A percentile compares a stretch with the other conserved stretches of the same genome.
Evolutionary conservation across 768 basidiomycete species (phyloP).

Genomic region (Xerocomellus amylosporus): DNA sequence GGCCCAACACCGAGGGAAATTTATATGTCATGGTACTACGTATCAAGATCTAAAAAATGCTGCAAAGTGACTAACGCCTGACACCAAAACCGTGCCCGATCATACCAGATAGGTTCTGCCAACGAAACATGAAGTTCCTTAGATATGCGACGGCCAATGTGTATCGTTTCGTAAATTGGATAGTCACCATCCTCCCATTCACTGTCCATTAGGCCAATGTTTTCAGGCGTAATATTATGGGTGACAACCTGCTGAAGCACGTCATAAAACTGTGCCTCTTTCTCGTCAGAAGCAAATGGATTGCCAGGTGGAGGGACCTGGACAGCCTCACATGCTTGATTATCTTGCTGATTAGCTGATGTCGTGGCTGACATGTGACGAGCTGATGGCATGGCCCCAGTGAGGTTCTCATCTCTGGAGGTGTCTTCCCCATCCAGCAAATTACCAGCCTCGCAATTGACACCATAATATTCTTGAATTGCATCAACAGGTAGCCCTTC

Average conservation of each 20-base stretch:
- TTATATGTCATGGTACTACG: too few relatives aligned
- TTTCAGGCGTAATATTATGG: neutral
- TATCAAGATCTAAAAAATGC: too few relatives aligned
- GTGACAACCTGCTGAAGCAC: neutral
- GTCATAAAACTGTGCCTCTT: neutral
- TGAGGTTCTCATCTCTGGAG: neutral
- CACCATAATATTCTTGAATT: neutral
- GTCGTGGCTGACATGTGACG: too few relatives aligned
- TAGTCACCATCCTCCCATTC: neutral
- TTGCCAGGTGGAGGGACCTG: neutral
- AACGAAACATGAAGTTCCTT: neutral
- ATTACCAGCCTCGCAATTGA: neutral
- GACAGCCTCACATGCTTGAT: neutral
- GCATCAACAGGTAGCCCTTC: neutral
- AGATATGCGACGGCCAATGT: neutral
- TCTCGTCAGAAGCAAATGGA: neutral
- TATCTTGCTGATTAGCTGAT: too few relatives aligned
- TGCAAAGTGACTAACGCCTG: too few relatives aligned
- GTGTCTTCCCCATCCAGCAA: neutral
- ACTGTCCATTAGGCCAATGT: neutral
- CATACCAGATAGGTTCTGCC: neutral
- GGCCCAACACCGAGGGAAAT: too few relatives aligned
- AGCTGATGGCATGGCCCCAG: too few relatives aligned
- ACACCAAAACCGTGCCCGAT: too few relatives aligned
- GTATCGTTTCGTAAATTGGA: conserved; percentile 3